Base-by-base conservation (phyloP, 2,329 filamentous ascomycete species). In the Microdochium bolleyi region DNA sequence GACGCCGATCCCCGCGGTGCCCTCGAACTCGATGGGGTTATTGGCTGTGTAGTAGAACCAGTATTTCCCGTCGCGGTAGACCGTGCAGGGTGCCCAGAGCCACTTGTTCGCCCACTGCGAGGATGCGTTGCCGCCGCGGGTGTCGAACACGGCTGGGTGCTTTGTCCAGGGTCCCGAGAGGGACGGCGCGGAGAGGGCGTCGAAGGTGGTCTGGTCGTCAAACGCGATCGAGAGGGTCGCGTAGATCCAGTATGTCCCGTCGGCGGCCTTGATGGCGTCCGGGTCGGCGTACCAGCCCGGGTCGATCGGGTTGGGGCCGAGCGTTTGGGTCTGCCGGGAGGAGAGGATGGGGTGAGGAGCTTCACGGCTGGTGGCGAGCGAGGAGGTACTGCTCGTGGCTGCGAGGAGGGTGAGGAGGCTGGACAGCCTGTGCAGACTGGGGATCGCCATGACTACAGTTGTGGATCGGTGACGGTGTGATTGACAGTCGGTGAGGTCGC, bases 21-120 rank as follows among this genome's bases (percentile, higher is more conserved):
- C 51, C 44, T 46, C 51, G 19, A 13, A 30, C 22, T 38, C 51
- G 46, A 53, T 48, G 3, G 51, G 51, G 51, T 53, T 48, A 30
- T 53, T 53, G 24, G 51, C 51, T 16, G 51, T 53, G 51, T 53
- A 53, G 51, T 53, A 53, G 19, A 53, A 25, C 41, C 48, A 53
- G 48, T 34, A 53, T 13, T 7, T 24, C 10, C 51, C 51, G 3
- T 32, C 51, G 48, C 51, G 51, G 44, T 50, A 25, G 48, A 53
- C 51, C 8, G 25, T n/a, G 51, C 51, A 53, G 19, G 51, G 51
- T 24, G 51, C 51, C 51, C 51, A 53, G 51, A 53, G 48, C 34
- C 41, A 53, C 24, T 37, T n/a, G n/a, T 27, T 24, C 14, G 51
- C 51, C 51, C 51, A 53, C n/a, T 9, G 8, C 22, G 51, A 53